These are phyloP conservation scores for Corynespora cassiicola DNA, from an alignment of 2,329 filamentous ascomycete genomes.

Conservation along the genomic window DNA sequence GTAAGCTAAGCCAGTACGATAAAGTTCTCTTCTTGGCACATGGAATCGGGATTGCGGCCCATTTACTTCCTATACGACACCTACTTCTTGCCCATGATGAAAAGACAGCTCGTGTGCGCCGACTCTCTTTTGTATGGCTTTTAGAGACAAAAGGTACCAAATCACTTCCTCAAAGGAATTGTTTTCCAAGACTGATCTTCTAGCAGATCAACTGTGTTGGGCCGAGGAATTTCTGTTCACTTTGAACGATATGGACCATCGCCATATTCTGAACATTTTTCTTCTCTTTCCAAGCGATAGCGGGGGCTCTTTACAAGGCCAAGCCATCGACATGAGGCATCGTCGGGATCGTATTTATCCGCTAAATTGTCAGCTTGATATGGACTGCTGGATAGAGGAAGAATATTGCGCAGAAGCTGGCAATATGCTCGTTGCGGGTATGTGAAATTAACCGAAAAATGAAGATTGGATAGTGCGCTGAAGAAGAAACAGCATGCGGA, in stretches of 20 bases:
- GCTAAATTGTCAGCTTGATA: constrained; percentile 3
- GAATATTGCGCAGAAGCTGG: constrained; percentile 8
- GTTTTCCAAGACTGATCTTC: not conserved
- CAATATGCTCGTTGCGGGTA: constrained; percentile 12
- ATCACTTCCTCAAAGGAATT: no score
- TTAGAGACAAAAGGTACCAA: constrained; percentile 10
- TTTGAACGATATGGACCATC: constrained; percentile 1
- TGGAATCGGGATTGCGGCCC: constrained; percentile 12
- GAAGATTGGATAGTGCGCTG: constrained; percentile 1
- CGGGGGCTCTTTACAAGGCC: not conserved
- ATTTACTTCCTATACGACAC: constrained; percentile 7
- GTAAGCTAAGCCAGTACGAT: constrained; percentile 6
- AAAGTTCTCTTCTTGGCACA: constrained; percentile 13
- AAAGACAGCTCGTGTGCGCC: constrained; percentile 10
- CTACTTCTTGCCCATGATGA: constrained; percentile 10
- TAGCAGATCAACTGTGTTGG: not conserved
- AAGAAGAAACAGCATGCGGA: constrained; percentile 3
- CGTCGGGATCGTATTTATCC: constrained; percentile 1
- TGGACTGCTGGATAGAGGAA: constrained; percentile 7
- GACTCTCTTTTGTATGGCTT: constrained; percentile 12
- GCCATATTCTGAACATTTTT: constrained; percentile 1
- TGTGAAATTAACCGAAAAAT: not conserved
- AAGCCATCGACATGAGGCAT: not conserved
- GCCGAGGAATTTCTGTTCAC: constrained; percentile 1
- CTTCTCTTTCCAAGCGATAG: constrained; percentile 1